Conservation (phyloP, 306 rosid species). For the Pterocarpus macrocarpus region DNA sequence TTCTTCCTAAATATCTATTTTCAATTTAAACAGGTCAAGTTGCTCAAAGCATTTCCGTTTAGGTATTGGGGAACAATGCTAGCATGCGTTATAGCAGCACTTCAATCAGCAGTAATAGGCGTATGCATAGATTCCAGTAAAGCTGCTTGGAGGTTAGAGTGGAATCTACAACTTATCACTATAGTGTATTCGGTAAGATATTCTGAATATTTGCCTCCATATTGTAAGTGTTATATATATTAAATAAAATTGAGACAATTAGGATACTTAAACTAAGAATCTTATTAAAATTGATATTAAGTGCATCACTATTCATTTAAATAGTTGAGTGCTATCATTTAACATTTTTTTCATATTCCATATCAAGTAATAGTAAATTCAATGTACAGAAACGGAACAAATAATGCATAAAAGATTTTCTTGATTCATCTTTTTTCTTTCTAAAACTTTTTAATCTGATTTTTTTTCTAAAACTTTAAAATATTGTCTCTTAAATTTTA, state of each 20-base stretch:
- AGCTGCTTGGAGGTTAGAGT: slow-evolving; percentile 63
- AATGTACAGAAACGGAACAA: not conserved
- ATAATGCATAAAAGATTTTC: not conserved
- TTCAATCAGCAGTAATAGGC: slow-evolving; percentile 63
- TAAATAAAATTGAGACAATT: too few relatives aligned
- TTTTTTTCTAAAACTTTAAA: not conserved
- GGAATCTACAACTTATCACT: slow-evolving; percentile 70
- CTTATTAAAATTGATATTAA: not conserved
- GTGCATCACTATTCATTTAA: not conserved
- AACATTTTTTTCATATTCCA: not conserved
- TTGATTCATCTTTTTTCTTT: not conserved
- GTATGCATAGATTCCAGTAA: slow-evolving; percentile 50
- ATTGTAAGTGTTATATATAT: not conserved
- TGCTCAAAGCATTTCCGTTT: slow-evolving; percentile 60
- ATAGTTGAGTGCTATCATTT: not conserved
- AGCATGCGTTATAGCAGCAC: slow-evolving; percentile 61
- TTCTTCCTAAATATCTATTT: not conserved
- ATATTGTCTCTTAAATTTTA: not conserved
- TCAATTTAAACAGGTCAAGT: slow-evolving; percentile 53
- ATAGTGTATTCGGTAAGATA: slow-evolving; percentile 70
- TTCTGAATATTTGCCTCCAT: not conserved
- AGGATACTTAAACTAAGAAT: not conserved
- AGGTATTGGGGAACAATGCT: slow-evolving; percentile 66
- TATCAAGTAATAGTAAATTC: not conserved
- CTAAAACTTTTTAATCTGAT: not conserved